A percentile compares a stretch with the other conserved stretches of the same genome.
phyloP scores from a whole-genome alignment of 106 monocot genomes.

The Dendrobium huoshanense region DNA sequence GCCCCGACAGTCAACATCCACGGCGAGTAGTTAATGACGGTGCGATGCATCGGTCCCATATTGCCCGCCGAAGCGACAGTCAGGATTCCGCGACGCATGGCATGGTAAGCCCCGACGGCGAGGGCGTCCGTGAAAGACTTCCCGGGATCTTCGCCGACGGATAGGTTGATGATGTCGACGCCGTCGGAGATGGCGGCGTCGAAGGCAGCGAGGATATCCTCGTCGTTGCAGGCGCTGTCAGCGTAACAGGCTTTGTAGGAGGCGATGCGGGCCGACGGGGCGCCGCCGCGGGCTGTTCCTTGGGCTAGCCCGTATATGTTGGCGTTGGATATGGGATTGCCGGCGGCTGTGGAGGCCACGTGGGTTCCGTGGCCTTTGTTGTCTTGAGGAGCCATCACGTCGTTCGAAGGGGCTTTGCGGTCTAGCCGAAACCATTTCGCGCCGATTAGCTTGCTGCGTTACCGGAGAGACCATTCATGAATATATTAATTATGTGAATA shows the following conservation, averaged over 20 bases:
- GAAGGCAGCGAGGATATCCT: conserved; percentile 13
- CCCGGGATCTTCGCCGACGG: conserved; percentile 5
- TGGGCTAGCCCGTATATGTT: conserved; percentile 14
- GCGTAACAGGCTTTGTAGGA: conserved; percentile 34
- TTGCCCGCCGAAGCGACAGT: conserved; percentile 31
- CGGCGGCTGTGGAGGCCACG: conserved; percentile 22
- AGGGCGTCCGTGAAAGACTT: conserved; percentile 18
- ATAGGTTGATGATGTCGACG: conserved; percentile 21
- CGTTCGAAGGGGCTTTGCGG: conserved; percentile 3
- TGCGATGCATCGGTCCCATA: conserved; percentile 11
- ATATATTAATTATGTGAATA: not conserved
- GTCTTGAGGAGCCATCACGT: conserved; percentile 6
- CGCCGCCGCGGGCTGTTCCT: conserved; percentile 19
- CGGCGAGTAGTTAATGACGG: conserved; percentile 21
- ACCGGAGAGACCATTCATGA: no score
- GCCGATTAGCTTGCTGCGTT: conserved; percentile 17
- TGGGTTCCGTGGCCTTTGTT: conserved; percentile 28
- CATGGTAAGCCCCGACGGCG: conserved; percentile 36
- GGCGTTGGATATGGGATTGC: conserved; percentile 9
- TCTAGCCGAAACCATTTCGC: conserved; percentile 16
- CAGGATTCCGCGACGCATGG: conserved; percentile 30
- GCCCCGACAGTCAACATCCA: conserved; percentile 35
- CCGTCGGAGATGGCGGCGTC: conserved; percentile 22
- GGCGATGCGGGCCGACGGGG: conserved; percentile 21
- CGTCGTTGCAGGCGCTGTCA: conserved; percentile 6